Base-by-base conservation (phyloP, 2,329 filamentous ascomycete species). In the Colletotrichum agaves region DNA sequence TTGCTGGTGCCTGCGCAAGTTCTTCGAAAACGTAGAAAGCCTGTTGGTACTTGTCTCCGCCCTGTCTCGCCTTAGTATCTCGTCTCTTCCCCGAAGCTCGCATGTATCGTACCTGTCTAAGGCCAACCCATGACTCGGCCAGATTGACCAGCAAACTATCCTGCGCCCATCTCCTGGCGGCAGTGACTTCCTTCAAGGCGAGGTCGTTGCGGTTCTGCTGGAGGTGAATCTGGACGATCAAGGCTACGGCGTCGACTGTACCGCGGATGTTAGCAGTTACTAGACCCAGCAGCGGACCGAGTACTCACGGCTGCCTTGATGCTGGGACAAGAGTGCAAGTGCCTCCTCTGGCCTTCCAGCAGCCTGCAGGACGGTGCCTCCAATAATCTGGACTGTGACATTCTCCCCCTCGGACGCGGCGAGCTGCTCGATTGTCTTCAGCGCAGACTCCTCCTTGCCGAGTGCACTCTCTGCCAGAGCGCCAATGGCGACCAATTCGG, bases 1-100 rank as follows among this genome's bases (percentile, higher is more conserved):
- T 94, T 35, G 92, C 90, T 2, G 94, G 91, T 31, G 93, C 91
- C 76, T 97, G 93, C 4, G 96, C 95, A 55, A 98, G 88, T 80
- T 99, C 96, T 81, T 98, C 95, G 75, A 93, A 98, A 69, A 98
- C 95, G 84, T 99, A 98, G 81, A 97, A 98, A 17, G 95, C 91
- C 76, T 96, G 93, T 76, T 98, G 96, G 81, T 98, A 98, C 78
- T 93, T 96, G 73, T 97, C 94, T 72, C 94, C 94, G 75, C 95
- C 95, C 91, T 97, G 69, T 27, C 61, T 6, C 37, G 35, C 43
- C 67, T 82, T 71, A 80, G 75, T 71, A 69, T 21, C 55, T 23
- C 39, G 61, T 44, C 27, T 41, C 23, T 31, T 50, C 33, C 11
- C n/a, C 17, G 12, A 37, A 5, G 19, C 5, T 23, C 19, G 4